Evolutionary conservation across 345 rosid species (phyloP).

Genomic region (Ceriops tagal): DNA sequence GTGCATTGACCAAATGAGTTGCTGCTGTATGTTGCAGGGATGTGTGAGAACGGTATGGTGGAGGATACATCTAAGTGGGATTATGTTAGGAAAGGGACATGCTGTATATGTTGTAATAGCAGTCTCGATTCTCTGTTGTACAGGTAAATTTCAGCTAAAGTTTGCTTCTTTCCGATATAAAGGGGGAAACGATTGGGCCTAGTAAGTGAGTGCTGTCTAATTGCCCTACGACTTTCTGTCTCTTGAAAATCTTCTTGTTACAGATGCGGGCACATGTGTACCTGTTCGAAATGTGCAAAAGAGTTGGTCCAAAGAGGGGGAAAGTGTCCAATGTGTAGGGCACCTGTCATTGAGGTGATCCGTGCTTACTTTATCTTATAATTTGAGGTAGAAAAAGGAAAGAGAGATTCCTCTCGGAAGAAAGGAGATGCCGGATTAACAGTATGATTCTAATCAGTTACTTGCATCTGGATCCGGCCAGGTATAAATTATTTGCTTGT

Average conservation of each 20-base stretch:
- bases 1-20: not conserved
- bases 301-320: conserved; percentile 62
- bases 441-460: conserved; percentile 8
- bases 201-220: not conserved
- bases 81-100: conserved; percentile 71
- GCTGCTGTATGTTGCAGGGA: conserved; percentile 39
- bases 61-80: conserved; percentile 68
- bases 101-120: conserved; percentile 67
- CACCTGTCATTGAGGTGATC: conserved; percentile 82
- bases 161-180: not conserved
- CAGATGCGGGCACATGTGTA: conserved; percentile 99
- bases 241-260: conserved; percentile 1
- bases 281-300: conserved; percentile 80
- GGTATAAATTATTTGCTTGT: conserved; percentile 20
- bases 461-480: conserved; percentile 17
- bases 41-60: conserved; percentile 24
- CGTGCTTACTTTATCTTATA: conserved; percentile 73
- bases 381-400: conserved; percentile 6
- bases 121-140: conserved; percentile 76
- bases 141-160: conserved; percentile 44
- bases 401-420: not conserved
- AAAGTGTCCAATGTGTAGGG: conserved; percentile 94
- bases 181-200: not conserved
- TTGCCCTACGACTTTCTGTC: not conserved
- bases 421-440: conserved; percentile 17